phyloP scores from a whole-genome alignment of 805 yeast species.

The Candida maesae region DNA sequence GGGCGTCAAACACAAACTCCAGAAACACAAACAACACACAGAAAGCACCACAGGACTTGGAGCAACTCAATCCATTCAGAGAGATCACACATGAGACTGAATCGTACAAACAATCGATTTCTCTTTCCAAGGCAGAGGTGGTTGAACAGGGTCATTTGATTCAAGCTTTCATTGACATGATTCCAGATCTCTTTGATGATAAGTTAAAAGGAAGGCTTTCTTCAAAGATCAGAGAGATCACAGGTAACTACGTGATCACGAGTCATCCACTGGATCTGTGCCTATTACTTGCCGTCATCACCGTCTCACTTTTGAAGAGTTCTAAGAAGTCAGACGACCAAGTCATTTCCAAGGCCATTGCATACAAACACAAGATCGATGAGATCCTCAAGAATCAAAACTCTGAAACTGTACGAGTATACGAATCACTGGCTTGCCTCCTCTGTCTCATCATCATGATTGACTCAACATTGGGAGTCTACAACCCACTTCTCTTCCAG shows the following conservation, averaged over 20 bases:
- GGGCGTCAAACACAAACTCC: not conserved
- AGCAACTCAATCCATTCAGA: conserved; percentile 2
- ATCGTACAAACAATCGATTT: not conserved
- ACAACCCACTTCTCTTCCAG: conserved; percentile 14
- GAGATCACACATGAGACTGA: conserved; percentile 3
- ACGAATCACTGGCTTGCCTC: conserved; percentile 6
- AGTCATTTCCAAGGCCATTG: conserved; percentile 5
- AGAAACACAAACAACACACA: not conserved
- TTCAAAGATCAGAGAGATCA: conserved; percentile 4
- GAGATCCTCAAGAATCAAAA: conserved; percentile 1
- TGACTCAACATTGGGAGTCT: conserved; percentile 18
- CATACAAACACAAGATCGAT: conserved; percentile 6
- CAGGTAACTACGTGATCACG: conserved; percentile 8
- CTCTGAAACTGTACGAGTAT: conserved; percentile 1
- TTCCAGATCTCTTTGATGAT: conserved; percentile 10
- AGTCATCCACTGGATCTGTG: conserved; percentile 9
- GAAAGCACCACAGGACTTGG: not conserved
- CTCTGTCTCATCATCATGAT: conserved; percentile 17
- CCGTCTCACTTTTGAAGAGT: conserved; percentile 3
- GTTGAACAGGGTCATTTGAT: conserved; percentile 11
- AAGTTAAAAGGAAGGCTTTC: conserved; percentile 5
- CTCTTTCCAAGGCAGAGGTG: conserved; percentile 3
- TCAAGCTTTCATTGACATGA: conserved; percentile 4
- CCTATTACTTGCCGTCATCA: conserved; percentile 6
- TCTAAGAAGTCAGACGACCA: conserved; percentile 1